Evolutionary conservation across 345 rosid genomes (phyloP).

Genomic region (Citrus reticulata): DNA sequence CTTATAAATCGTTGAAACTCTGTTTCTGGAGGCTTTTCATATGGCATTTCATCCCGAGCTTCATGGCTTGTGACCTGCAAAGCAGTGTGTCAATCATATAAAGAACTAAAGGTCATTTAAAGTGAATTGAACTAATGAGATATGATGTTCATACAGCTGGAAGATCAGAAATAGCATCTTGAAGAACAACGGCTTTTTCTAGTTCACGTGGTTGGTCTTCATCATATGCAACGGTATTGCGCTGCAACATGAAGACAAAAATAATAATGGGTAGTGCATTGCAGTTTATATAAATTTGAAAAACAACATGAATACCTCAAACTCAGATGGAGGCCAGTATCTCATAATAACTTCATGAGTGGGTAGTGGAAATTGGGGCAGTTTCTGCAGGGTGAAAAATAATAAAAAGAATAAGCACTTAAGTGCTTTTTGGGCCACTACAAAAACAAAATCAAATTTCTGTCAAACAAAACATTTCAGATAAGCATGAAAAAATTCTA

Average conservation of each 20-base stretch:
- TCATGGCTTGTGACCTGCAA: slow-evolving; percentile 63
- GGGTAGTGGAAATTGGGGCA: slow-evolving; percentile 96
- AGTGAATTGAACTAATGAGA: slow-evolving; percentile 7
- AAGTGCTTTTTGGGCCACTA: not conserved
- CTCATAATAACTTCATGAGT: slow-evolving; percentile 83
- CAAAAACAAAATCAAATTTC: not conserved
- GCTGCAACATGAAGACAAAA: slow-evolving; percentile 50
- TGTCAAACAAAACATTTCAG: not conserved
- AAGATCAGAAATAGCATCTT: slow-evolving; percentile 93
- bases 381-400: slow-evolving; percentile 46
- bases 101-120: slow-evolving; percentile 1
- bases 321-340: slow-evolving; percentile 84
- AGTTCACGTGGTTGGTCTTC: slow-evolving; percentile 73
- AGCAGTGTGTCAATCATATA: slow-evolving; percentile 3
- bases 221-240: slow-evolving; percentile 83
- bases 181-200: slow-evolving; percentile 69
- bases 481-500: not conserved
- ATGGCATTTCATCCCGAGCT: slow-evolving; percentile 49
- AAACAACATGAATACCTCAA: slow-evolving; percentile 52
- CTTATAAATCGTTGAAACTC: slow-evolving; percentile 80
- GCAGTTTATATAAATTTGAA: slow-evolving; percentile 8
- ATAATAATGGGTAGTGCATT: slow-evolving; percentile 4
- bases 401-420: not conserved
- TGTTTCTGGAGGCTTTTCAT: slow-evolving; percentile 64
- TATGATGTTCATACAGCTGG: slow-evolving; percentile 51